Base-by-base conservation (phyloP, 164 flowering plant genomes). In the Magnolia kwangsiensis region DNA sequence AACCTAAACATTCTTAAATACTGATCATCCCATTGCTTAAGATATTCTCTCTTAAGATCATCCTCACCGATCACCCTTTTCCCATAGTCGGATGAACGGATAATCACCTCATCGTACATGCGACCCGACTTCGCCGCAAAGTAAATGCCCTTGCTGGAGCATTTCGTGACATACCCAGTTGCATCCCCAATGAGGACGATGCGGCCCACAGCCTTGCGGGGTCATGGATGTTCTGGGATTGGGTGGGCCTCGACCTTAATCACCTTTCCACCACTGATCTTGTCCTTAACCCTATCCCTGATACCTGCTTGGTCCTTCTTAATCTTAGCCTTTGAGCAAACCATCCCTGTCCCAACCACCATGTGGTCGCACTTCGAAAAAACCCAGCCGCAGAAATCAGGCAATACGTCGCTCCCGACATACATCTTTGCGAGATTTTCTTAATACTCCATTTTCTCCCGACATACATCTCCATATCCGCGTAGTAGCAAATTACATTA, bases 231-330 rank as follows among this genome's bases (percentile, higher is more conserved):
- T 77, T 91, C 96, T 3, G 93, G 94, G 4, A 92, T 92, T 5
- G 97, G 98, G 74, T 94, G 97, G 64, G 98, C 98, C 83, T 92
- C 97, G 65, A 92, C 91, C 72, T 89, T 88, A 31, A 94, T 87
- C 74, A 92, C 85, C 67, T 80, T 82, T 18, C 98, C 98, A 0
- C 97, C 98, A 0, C 61, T 19, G 74, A 94, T 91, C 80, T 90
- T 91, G 3, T 81, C 78, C 27, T 37, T 79, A 4, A 79, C 97
- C 50, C 98, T 80, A 31, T 83, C 85, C 61, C 88, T 77, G 11
- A 90, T 84, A 14, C 88, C 92, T 14, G 77, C 9, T 8, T 92
- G 96, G 72, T 71, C 88, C 72, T 31, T 10, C 80, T 91, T 94
- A 10, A 92, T 90, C 18, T 89, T 87, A 18, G 72, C 83, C 81